These are phyloP conservation scores for Ceratocystis huliohia DNA, from an alignment of 2,329 filamentous ascomycete genomes.

Conservation along the genomic window DNA sequence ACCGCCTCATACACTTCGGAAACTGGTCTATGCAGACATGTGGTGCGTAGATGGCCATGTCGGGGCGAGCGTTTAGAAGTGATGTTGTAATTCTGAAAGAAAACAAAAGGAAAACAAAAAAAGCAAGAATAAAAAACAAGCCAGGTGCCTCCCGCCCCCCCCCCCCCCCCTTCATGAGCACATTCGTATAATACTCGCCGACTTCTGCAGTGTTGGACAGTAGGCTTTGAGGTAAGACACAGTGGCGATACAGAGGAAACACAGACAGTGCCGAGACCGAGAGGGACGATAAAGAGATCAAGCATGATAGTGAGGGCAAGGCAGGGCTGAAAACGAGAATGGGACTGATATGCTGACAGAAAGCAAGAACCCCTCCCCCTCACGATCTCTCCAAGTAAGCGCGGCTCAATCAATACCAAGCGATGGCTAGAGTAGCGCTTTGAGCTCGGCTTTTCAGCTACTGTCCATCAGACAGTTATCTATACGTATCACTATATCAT, in stretches of 20 bases:
- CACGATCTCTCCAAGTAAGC: no score
- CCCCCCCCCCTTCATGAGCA: not conserved
- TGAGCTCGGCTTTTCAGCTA: no score
- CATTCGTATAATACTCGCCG: not conserved
- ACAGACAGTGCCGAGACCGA: conserved; percentile 1
- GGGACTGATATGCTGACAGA: no score
- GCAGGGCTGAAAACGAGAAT: not conserved
- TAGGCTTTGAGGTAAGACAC: not conserved
- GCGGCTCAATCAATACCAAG: no score
- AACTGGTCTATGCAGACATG: no score
- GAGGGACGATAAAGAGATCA: not conserved
- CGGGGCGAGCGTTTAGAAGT: not conserved
- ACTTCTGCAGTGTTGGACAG: not conserved
- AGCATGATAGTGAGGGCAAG: not conserved
- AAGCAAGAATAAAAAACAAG: not conserved
- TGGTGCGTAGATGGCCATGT: no score
- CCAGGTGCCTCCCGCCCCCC: not conserved
- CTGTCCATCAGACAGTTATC: no score
- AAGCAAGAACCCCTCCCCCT: no score
- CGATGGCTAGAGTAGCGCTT: no score
- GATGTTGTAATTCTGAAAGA: not conserved
- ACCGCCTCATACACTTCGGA: no score
- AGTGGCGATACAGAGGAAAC: not conserved
- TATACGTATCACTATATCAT: not conserved
- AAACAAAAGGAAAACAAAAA: no score